These are phyloP conservation scores for Cornus kousa DNA, from an alignment of 148 eudicot genomes.

Conservation along the genomic window DNA sequence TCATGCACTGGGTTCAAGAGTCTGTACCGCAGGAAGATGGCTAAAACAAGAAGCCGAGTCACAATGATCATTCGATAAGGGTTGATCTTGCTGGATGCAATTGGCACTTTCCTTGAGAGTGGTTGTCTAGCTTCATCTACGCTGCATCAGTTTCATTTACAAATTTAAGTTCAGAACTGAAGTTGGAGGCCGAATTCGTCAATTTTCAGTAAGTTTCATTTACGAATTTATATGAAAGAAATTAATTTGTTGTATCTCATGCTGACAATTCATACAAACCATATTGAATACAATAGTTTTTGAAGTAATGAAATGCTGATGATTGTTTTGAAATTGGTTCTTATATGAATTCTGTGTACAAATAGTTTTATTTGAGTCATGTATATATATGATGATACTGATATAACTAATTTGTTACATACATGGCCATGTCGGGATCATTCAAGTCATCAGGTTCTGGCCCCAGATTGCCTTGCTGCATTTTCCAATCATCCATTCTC, in stretches of 20 bases:
- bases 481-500: slow-evolving; percentile 87
- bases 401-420: slow-evolving; percentile 12
- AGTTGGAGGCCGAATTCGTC: not conserved
- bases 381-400: not conserved
- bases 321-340: not conserved
- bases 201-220: not conserved
- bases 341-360: not conserved
- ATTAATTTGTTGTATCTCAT: not conserved
- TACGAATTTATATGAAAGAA: no score
- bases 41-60: slow-evolving; percentile 68
- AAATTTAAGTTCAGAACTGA: not conserved
- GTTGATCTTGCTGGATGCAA: slow-evolving; percentile 94
- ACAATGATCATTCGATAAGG: slow-evolving; percentile 97
- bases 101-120: slow-evolving; percentile 92
- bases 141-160: slow-evolving; percentile 33
- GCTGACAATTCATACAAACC: not conserved
- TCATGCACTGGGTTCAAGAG: slow-evolving; percentile 91
- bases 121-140: slow-evolving; percentile 97
- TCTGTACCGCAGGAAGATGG: slow-evolving; percentile 84
- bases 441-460: slow-evolving; percentile 61
- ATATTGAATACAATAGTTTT: not conserved
- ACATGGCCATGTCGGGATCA: slow-evolving; percentile 84
- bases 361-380: not conserved
- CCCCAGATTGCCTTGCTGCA: slow-evolving; percentile 83
- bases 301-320: not conserved